Evolutionary conservation across 495 filamentous ascomycete genomes (phyloP), one percentile per base, ranked within the genome.

Genomic region (Jackrogersella minutella): DNA sequence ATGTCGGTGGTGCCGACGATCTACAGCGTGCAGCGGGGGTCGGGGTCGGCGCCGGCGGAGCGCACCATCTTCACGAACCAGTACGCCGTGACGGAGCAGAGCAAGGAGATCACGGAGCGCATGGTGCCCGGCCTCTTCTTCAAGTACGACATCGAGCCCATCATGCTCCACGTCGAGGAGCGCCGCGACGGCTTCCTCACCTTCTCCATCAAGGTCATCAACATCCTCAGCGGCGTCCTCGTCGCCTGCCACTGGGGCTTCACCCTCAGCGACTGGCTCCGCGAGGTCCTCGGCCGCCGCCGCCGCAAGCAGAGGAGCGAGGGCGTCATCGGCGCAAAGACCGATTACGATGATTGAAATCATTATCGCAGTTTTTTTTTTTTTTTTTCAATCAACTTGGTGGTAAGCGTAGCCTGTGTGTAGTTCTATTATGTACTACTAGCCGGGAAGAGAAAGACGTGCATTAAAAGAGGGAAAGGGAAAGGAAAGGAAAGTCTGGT

Each of bases 101-200:
- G 84, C 54, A 84, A 86, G 52, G 68, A 80, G 6, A 81, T 97
- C 36, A 77, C 81, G 55, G 90, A 96, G 75, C 86, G 81, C 59
- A 80, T 81, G 6, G 85, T 96, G 5, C 95, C 95, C 0, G 96
- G 96, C 9, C 91, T 99, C 67, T 99, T 97, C 78, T 93, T 99
- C 84, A 98, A 98, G 81, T 99, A 94, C 75, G 94, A 98, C 77
- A 97, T 99, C 73, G 95, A 99, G 85, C 95, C 95, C 3, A 94
- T 99, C 70, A 75, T 92, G 68, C 80, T 99, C 26, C 87, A 89
- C 21, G 87, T 99, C 53, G 88, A 88, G 64, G 95, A 97, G 79
- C 87, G 88, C 71, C 83, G 94, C 67, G 88, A 86, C 37, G 82
- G 90, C 14, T 82, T 97, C 55, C 74, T 96, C 56, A 79, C 82